Evolutionary conservation across 2,329 filamentous ascomycete species (phyloP), one percentile per base, ranked within the genome.

Genomic region (Pseudogymnoascus sp.): DNA sequence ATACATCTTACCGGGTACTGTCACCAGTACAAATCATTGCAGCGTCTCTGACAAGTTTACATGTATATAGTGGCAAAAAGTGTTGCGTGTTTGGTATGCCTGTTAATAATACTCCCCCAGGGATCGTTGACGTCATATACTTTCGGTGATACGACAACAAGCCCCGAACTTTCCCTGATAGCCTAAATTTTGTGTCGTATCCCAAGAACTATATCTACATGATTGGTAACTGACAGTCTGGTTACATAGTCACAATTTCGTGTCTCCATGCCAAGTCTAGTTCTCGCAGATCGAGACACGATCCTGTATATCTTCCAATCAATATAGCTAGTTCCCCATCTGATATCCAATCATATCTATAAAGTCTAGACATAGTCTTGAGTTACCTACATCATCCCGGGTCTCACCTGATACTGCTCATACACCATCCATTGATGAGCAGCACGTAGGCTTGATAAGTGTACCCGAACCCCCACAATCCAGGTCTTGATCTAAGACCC

Each of bases 311-410:
- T 34, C 51, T 57, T 36, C 51, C 51, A 57, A 57, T 57, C 51
- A 57, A 29, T 14, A 18, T 31, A 21, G 29, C 51, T 57, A 57
- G 51, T 26, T 57, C 51, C 10, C 51, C 29, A 57, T 4, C 10
- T 57, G 29, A 57, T 36, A 57, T 57, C 51, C 51, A 57, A 57
- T 57, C 51, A 57, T 36, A 36, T 36, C 16, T 57, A 18, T 10
- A 57, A 57, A 18, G n/a, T 57, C 10, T 36, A 57, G n/a, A 57
- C 51, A 57, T 57, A 57, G 51, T 57, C 51, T 57, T 57, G 51
- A 57, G 51, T 34, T 57, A 57, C 51, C n/a, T 57, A 57, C 51
- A 57, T 57, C 51, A 57, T 57, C 16, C 11, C 29, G 16, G 51
- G 7, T 11, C 51, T 36, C 51, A 57, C 51, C 29, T 57, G 51